These are phyloP conservation scores for Coffea humblotiana DNA, from an alignment of 305 asterid species.

Conservation along the genomic window DNA sequence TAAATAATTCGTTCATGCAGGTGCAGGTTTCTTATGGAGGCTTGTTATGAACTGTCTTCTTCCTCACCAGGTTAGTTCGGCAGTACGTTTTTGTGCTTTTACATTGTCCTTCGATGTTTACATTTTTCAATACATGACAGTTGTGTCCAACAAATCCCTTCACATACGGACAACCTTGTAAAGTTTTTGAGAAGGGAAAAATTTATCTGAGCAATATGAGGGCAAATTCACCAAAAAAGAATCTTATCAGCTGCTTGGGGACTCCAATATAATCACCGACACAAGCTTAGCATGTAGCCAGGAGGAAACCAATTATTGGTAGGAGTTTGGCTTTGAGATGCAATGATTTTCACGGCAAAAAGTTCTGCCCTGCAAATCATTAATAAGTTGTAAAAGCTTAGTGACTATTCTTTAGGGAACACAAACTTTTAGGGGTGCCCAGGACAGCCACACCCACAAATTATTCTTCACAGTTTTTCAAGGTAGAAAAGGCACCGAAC, in stretches of 20 bases:
- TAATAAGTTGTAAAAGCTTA: neutral
- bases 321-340: neutral
- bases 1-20: too few relatives aligned
- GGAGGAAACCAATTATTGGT: neutral
- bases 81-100: too few relatives aligned
- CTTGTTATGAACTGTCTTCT: too few relatives aligned
- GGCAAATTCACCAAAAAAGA: neutral
- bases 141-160: too few relatives aligned
- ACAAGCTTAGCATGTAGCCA: neutral
- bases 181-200: neutral
- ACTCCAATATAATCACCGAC: neutral
- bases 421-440: constrained; percentile 12
- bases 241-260: constrained; percentile 2
- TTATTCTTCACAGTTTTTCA: neutral
- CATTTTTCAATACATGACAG: too few relatives aligned
- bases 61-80: too few relatives aligned
- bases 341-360: neutral
- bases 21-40: too few relatives aligned
- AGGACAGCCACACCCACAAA: neutral
- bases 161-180: neutral
- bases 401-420: constrained; percentile 22
- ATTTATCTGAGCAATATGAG: neutral
- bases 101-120: too few relatives aligned
- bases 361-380: neutral
- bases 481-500: neutral